Percentiles rank a stretch among this genome's conserved stretches.
These are phyloP conservation scores for Colletotrichum noveboracense DNA, from an alignment of 2,329 filamentous ascomycete genomes.

Conservation along the genomic window DNA sequence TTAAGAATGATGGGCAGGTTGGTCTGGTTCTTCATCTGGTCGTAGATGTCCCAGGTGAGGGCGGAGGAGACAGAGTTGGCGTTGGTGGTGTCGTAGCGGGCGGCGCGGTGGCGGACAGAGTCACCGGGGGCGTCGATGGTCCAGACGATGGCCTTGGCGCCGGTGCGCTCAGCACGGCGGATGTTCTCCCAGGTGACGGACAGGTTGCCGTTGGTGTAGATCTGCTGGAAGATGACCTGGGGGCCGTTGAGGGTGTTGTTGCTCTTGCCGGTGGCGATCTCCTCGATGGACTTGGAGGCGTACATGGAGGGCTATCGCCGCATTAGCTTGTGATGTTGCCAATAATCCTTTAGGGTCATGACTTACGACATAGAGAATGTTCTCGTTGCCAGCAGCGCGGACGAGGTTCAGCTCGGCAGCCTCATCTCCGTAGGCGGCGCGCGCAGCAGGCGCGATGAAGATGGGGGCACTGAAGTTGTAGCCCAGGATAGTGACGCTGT, in stretches of 20 bases:
- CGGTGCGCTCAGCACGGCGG: slow-evolving; percentile 34
- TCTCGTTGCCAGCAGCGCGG: slow-evolving; percentile 46
- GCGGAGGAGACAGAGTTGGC: slow-evolving; percentile 23
- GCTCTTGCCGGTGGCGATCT: slow-evolving; percentile 33
- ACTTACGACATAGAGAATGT: slow-evolving; percentile 49
- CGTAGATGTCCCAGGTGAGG: slow-evolving; percentile 29
- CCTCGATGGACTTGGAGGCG: slow-evolving; percentile 37
- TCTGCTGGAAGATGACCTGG: slow-evolving; percentile 38
- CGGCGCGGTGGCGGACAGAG: slow-evolving; percentile 25
- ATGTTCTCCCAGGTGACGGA: slow-evolving; percentile 37
- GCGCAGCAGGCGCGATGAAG: slow-evolving; percentile 53
- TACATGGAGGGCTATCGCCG: slow-evolving; percentile 30
- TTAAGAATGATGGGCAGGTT: slow-evolving; percentile 41
- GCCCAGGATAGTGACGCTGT: slow-evolving; percentile 47
- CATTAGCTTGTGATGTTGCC: background rate
- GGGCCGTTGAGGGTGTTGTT: slow-evolving; percentile 27
- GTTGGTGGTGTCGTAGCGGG: slow-evolving; percentile 25
- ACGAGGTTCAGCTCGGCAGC: slow-evolving; percentile 54
- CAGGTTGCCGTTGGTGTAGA: slow-evolving; percentile 30
- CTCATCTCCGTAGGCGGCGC: slow-evolving; percentile 46
- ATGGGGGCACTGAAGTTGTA: slow-evolving; percentile 53
- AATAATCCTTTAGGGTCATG: accelerated
- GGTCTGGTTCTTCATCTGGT: slow-evolving; percentile 34
- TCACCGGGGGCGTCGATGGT: slow-evolving; percentile 36
- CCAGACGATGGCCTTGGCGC: slow-evolving; percentile 42